Conservation (phyloP, 2,329 filamentous ascomycete species). For the Hansfordia pulvinata region DNA sequence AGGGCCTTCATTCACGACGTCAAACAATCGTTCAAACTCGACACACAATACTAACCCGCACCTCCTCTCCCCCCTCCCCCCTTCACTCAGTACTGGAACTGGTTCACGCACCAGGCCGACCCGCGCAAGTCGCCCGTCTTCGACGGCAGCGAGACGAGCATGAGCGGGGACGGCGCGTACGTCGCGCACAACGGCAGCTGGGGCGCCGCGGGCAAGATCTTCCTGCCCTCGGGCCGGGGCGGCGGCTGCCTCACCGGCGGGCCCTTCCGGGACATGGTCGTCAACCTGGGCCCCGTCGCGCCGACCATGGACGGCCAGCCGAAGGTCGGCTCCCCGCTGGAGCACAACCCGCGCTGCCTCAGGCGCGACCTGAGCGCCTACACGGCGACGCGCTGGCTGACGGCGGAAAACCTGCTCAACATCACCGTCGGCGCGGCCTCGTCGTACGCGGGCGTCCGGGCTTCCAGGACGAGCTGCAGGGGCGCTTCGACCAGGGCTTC, state of each 20-base stretch:
- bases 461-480: constrained; percentile 23
- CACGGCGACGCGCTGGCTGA: constrained; percentile 8
- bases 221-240: constrained; percentile 14
- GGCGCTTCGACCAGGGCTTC: constrained; percentile 8
- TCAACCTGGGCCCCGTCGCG: constrained; percentile 21
- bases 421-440: constrained; percentile 13
- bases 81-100: constrained; percentile 28
- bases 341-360: constrained; percentile 31
- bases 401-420: constrained; percentile 9
- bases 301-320: constrained; percentile 6
- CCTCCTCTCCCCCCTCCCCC: no score
- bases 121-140: constrained; percentile 28
- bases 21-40: no score
- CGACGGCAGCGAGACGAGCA: constrained; percentile 26
- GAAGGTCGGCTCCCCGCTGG: constrained; percentile 12
- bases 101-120: constrained; percentile 25
- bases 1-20: no score
- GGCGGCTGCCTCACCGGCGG: constrained; percentile 32
- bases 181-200: constrained; percentile 4
- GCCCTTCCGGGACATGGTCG: constrained; percentile 31
- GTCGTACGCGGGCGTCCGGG: constrained; percentile 13
- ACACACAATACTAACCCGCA: no score
- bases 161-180: constrained; percentile 24
- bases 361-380: constrained; percentile 24
- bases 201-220: background rate